Conservation (phyloP, 2,329 filamentous ascomycete species). For the Cylindrodendrum hubeiense region DNA sequence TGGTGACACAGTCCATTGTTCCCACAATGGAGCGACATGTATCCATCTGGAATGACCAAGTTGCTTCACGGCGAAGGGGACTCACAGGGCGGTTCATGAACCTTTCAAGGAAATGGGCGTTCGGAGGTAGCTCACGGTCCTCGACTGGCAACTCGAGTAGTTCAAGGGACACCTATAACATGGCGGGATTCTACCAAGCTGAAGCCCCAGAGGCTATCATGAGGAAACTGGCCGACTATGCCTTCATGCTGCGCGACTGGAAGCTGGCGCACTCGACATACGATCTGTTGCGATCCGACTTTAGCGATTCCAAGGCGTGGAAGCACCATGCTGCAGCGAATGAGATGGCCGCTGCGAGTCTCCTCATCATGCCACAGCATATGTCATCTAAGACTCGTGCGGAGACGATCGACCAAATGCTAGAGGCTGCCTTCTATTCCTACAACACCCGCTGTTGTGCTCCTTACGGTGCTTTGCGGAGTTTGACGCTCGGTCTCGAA, state of each 20-base stretch:
- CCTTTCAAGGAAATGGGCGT: constrained; percentile 90
- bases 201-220: constrained; percentile 91
- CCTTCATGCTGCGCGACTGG: constrained; percentile 97
- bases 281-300: constrained; percentile 89
- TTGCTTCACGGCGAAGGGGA: constrained; percentile 89
- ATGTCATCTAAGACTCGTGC: constrained; percentile 80
- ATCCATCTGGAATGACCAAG: constrained; percentile 96
- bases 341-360: constrained; percentile 92
- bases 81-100: constrained; percentile 95
- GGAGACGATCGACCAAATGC: constrained; percentile 86
- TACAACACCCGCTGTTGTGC: constrained; percentile 88
- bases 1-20: constrained; percentile 94
- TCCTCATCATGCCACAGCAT: constrained; percentile 80
- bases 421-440: constrained; percentile 92
- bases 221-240: constrained; percentile 93
- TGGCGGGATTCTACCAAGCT: constrained; percentile 83
- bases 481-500: constrained; percentile 81
- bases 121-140: constrained; percentile 75
- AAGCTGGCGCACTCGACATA: constrained; percentile 93
- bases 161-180: constrained; percentile 80
- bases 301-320: constrained; percentile 96
- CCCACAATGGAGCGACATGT: constrained; percentile 96
- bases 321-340: constrained; percentile 92
- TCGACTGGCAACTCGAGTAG: constrained; percentile 66
- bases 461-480: constrained; percentile 84